Base-by-base conservation (phyloP, 768 basidiomycete species). In the Podaxis sp. region DNA sequence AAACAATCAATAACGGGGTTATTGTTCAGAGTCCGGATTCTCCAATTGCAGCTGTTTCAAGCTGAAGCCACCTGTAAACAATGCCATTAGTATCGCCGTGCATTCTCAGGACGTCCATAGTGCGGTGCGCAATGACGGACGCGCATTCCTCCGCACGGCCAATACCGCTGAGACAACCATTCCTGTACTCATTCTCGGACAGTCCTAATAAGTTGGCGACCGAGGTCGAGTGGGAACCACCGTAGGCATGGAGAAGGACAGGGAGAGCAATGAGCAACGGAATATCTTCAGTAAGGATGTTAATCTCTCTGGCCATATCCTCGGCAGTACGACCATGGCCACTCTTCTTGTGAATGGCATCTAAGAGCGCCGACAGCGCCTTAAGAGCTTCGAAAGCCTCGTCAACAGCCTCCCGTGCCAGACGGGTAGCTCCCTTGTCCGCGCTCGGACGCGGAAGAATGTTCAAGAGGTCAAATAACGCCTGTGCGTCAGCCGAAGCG, bases 321-420 rank as follows among this genome's bases (percentile, higher is more conserved):
- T 73, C 69, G 37, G 71, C 49, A 57, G 57, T 63, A 53, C 61
- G 63, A 19, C 55, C 66, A 38, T 66, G 50, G 43, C 62, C 58
- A 19, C 66, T 60, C 52, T 68, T 65, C 63, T 64, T 50, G 46
- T 72, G 69, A 33, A 81, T 76, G 15, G 77, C 78, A 63, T 88
- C 87, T 13, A 92, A 76, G 27, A 92, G 77, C 9, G 79, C 75
- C 15, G 77, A 76, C 17, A 93, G 73, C 22, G 85, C 81, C 66
- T 79, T 75, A 27, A 93, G 75, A 15, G 85, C 88, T 59, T 82
- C 83, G 66, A 89, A 86, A 1, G 89, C 92, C 68, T 93, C 91
- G 58, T 89, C 87, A 9, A 93, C 90, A 4, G 90, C 92, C 70
- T 94, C 91, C 43, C 81, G 79, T n/a, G 92, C 91, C 8, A 90